A percentile compares a stretch with the other conserved stretches of the same genome.
Evolutionary conservation across 768 basidiomycete species (phyloP).

Genomic region (Rhodotorula diobovata): DNA sequence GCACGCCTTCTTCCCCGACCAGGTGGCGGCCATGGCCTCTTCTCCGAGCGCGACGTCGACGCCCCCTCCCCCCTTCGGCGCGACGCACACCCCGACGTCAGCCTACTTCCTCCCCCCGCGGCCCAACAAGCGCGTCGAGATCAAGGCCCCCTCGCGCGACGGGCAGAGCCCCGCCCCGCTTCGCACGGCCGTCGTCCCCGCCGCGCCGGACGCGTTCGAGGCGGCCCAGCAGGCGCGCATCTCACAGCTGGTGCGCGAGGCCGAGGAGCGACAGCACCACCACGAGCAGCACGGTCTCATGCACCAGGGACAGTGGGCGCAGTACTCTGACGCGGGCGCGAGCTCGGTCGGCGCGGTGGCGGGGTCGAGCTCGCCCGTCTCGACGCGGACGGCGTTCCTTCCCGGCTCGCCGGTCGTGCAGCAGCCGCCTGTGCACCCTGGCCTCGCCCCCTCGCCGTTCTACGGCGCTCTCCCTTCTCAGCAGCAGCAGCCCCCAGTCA

Average conservation of each 20-base stretch:
- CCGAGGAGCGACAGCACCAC: background rate
- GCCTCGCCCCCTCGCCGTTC: background rate
- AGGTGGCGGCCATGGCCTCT: slow-evolving; percentile 14
- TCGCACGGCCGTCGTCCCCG: background rate
- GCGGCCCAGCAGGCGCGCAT: background rate
- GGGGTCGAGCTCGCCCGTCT: slow-evolving; percentile 10
- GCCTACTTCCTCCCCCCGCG: slow-evolving; percentile 37
- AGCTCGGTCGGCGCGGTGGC: background rate
- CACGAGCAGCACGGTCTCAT: background rate
- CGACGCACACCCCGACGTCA: background rate
- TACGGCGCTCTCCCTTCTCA: background rate
- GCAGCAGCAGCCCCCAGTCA: background rate
- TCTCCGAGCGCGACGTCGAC: slow-evolving; percentile 17
- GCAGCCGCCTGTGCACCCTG: background rate
- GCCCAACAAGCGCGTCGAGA: slow-evolving; percentile 24
- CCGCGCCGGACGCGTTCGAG: background rate
- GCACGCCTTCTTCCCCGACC: slow-evolving; percentile 23
- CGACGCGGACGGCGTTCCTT: background rate
- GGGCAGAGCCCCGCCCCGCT: slow-evolving; percentile 19
- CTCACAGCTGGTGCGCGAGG: slow-evolving; percentile 9
- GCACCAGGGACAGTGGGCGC: background rate
- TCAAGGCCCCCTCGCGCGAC: slow-evolving; percentile 30
- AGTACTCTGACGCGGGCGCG: background rate
- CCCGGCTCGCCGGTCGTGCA: background rate
- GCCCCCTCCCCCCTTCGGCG: slow-evolving; percentile 17